Conservation (phyloP, 345 rosid species). For the Streptanthus diversifolius region DNA sequence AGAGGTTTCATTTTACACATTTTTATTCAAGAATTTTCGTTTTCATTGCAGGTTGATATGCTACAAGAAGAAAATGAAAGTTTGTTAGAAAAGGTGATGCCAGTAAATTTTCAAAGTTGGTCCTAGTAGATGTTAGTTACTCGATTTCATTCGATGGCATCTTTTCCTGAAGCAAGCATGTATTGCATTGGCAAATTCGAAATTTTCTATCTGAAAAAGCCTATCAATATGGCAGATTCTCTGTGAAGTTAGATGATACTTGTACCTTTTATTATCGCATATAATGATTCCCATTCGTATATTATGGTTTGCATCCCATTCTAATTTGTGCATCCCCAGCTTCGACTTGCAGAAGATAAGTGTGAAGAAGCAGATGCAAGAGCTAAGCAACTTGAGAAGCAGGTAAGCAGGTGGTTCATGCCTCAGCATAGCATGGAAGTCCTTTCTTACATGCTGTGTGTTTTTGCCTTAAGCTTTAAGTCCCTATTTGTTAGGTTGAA, state of each 20-base stretch:
- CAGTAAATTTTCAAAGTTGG: constrained; percentile 27
- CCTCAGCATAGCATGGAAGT: background rate
- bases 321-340: constrained; percentile 61
- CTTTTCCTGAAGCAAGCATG: background rate
- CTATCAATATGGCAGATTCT: background rate
- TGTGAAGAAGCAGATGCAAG: constrained; percentile 86
- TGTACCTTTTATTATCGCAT: background rate
- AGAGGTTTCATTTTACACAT: background rate
- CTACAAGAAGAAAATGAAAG: constrained; percentile 66
- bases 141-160: background rate
- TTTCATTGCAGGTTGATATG: constrained; percentile 69
- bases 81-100: constrained; percentile 55
- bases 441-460: background rate
- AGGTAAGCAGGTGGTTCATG: constrained; percentile 40
- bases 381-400: constrained; percentile 81
- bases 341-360: constrained; percentile 79
- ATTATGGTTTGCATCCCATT: constrained; percentile 23
- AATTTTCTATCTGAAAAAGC: background rate
- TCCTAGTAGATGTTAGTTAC: constrained; percentile 12
- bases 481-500: constrained; percentile 53
- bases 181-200: background rate
- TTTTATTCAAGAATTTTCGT: constrained; percentile 8
- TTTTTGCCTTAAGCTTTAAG: background rate
- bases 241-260: background rate
- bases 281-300: background rate